Conservation (phyloP, 2,329 filamentous ascomycete genomes). For the Epichloe amarillans region DNA sequence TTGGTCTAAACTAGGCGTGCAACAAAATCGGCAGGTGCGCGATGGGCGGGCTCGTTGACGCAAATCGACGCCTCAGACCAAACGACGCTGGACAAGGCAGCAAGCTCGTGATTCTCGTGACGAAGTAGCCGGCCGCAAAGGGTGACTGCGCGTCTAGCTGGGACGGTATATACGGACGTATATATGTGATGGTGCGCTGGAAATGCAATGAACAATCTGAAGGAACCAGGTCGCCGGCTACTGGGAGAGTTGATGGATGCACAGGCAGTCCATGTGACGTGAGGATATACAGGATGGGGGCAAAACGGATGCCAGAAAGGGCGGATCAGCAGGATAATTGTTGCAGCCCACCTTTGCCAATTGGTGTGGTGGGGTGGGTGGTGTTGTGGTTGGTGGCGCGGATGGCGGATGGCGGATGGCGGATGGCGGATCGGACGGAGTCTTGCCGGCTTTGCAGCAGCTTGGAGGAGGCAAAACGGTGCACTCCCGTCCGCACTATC, state of each 20-base stretch:
- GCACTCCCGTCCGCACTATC: neutral
- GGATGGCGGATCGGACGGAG: no score
- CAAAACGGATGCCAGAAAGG: conserved; percentile 12
- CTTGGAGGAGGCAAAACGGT: no score
- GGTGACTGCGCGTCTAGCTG: conserved; percentile 15
- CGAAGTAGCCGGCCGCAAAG: conserved; percentile 9
- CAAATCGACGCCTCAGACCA: neutral
- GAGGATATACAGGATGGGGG: conserved; percentile 9
- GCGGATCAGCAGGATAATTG: conserved; percentile 19
- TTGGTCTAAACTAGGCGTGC: neutral
- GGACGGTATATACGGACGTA: neutral
- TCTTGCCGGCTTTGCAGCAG: no score
- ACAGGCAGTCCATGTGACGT: conserved; percentile 21
- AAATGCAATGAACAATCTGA: conserved; percentile 4
- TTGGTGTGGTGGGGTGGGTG: neutral
- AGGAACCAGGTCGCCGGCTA: neutral
- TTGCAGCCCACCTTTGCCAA: conserved; percentile 8
- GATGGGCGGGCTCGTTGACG: neutral
- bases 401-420: no score
- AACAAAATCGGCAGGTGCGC: neutral
- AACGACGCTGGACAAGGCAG: conserved; percentile 1
- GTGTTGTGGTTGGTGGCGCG: neutral
- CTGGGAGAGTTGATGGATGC: conserved; percentile 12
- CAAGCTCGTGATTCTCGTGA: conserved; percentile 7
- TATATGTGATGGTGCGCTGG: neutral